Conservation (phyloP, 2,329 filamentous ascomycete species). For the Fusarium tanahbumbuense region DNA sequence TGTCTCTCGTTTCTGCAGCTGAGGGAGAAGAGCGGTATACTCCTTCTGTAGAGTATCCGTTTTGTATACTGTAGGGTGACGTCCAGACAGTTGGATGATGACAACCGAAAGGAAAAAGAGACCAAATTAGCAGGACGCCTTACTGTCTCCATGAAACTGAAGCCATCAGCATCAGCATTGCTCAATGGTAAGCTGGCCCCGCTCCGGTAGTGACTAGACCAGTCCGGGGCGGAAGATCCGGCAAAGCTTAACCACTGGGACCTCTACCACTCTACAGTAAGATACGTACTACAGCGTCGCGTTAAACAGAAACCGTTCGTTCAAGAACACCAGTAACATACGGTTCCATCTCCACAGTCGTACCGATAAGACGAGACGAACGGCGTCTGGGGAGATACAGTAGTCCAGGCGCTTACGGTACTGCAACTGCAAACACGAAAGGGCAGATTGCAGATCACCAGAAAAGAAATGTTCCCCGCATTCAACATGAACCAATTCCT, state of each 20-base stretch:
- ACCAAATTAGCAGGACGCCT: not conserved
- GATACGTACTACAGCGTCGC: not conserved
- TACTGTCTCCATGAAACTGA: not conserved
- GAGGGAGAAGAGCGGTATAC: not conserved
- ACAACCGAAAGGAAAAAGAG: slow-evolving; percentile 10
- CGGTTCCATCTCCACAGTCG: not conserved
- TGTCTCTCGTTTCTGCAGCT: not conserved
- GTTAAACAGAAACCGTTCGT: not conserved
- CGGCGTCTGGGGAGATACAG: slow-evolving; percentile 19
- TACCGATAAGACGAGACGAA: slow-evolving; percentile 24
- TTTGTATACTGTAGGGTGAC: slow-evolving; percentile 25
- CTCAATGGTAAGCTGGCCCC: slow-evolving; percentile 27
- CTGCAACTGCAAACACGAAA: not conserved
- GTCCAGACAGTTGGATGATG: slow-evolving; percentile 28
- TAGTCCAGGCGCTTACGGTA: not conserved
- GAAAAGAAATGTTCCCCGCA: slow-evolving; percentile 23
- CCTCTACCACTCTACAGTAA: not conserved
- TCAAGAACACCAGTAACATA: slow-evolving; percentile 1
- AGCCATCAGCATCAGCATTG: slow-evolving; percentile 4
- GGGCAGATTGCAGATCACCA: slow-evolving; percentile 16
- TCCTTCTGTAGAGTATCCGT: not conserved
- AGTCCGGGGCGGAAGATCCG: slow-evolving; percentile 44
- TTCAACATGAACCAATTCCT: slow-evolving; percentile 30
- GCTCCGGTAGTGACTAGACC: slow-evolving; percentile 1
- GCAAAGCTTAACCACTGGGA: slow-evolving; percentile 26